Percentiles rank a stretch among this genome's conserved stretches.
Evolutionary conservation across 73 alveolate species (phyloP).

Genomic region (Tetrahymena borealis): DNA sequence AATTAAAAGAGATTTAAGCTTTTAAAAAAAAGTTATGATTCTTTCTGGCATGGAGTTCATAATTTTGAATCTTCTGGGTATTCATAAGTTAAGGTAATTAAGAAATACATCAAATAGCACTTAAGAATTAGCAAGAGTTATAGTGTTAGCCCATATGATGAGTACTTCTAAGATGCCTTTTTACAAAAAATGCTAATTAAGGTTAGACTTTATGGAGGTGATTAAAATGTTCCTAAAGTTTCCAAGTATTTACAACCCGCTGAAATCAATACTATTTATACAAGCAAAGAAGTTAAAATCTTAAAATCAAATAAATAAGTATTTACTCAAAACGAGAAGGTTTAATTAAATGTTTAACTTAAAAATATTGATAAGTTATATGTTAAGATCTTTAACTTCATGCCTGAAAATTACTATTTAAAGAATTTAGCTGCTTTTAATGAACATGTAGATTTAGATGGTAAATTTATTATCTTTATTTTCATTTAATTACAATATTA

Average conservation of each 20-base stretch:
- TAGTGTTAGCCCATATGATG: background rate
- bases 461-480: background rate
- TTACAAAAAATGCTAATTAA: background rate
- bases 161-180: background rate
- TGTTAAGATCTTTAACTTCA: conserved; percentile 63
- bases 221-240: background rate
- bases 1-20: background rate
- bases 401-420: conserved; percentile 67
- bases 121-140: background rate
- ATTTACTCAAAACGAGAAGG: conserved; percentile 65
- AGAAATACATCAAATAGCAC: background rate
- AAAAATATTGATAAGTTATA: conserved; percentile 64
- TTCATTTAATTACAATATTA: background rate
- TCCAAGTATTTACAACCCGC: background rate
- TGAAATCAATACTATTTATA: background rate
- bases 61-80: background rate
- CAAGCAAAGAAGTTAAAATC: conserved; percentile 15
- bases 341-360: conserved; percentile 44
- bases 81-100: background rate
- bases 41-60: background rate
- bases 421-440: conserved; percentile 39
- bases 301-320: conserved; percentile 29
- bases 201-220: background rate
- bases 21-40: background rate
- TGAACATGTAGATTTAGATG: conserved; percentile 64